These are phyloP conservation scores for Rhodosporidiobolus sp. DNA, from an alignment of 768 basidiomycete species.

Conservation along the genomic window DNA sequence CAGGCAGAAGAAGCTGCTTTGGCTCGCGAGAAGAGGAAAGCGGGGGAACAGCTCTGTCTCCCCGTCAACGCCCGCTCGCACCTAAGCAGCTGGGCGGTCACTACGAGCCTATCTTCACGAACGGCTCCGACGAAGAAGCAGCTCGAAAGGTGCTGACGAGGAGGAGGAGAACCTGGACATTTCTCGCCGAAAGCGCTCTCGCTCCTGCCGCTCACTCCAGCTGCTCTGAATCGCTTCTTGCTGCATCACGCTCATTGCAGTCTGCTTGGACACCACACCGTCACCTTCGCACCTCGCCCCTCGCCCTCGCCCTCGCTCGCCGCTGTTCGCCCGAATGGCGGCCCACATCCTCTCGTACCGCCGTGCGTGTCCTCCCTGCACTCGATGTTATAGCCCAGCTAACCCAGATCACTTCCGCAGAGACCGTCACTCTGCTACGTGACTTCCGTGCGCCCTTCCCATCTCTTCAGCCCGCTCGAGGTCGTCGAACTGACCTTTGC, in stretches of 20 bases:
- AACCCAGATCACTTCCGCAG: conserved; percentile 1
- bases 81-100: no score
- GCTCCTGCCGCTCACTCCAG: no score
- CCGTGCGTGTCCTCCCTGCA: neutral
- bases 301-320: neutral
- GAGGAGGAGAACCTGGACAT: no score
- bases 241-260: neutral
- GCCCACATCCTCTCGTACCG: conserved; percentile 7
- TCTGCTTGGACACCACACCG: neutral
- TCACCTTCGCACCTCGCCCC: neutral
- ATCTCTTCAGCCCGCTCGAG: neutral
- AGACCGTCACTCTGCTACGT: conserved; percentile 35
- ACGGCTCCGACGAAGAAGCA: no score
- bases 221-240: no score
- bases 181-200: no score
- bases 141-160: no score
- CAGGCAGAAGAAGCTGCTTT: no score
- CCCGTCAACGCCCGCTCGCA: no score
- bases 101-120: no score
- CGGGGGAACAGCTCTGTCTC: no score
- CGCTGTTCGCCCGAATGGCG: neutral
- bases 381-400: neutral
- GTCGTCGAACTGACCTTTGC: neutral
- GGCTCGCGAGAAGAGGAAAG: no score
- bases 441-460: conserved; percentile 40